Percentiles rank a stretch among this genome's conserved stretches.
Evolutionary conservation across 768 basidiomycete species (phyloP).

Genomic region (Lactarius tabidus): DNA sequence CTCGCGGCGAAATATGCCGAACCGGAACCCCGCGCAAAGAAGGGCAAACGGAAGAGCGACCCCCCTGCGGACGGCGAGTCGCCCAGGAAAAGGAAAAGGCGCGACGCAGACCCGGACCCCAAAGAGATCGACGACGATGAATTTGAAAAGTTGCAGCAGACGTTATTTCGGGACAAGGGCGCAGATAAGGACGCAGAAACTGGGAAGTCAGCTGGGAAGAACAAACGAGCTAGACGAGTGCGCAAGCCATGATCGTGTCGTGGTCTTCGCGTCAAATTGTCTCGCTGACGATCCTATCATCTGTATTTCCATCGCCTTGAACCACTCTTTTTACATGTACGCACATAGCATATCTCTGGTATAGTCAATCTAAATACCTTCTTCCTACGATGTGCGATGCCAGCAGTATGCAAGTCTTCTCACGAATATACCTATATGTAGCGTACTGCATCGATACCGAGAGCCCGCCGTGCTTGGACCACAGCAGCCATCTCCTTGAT

Average conservation of each 20-base stretch:
- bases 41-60: slow-evolving; percentile 42
- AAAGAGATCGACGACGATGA: slow-evolving; percentile 66
- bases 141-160: slow-evolving; percentile 57
- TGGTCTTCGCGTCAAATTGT: neutral
- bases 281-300: neutral
- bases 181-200: slow-evolving; percentile 31
- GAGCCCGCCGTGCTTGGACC: slow-evolving; percentile 73
- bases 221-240: slow-evolving; percentile 14
- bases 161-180: slow-evolving; percentile 45
- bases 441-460: slow-evolving; percentile 80
- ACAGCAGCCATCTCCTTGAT: slow-evolving; percentile 90
- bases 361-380: slow-evolving; percentile 6
- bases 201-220: slow-evolving; percentile 17
- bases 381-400: neutral
- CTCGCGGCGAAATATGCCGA: slow-evolving; percentile 72
- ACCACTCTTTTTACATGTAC: slow-evolving; percentile 7
- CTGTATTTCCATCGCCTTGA: neutral
- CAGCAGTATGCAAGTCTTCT: neutral
- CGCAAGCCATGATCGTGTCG: slow-evolving; percentile 8
- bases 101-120: slow-evolving; percentile 35
- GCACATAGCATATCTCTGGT: slow-evolving; percentile 6
- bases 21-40: slow-evolving; percentile 40
- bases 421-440: slow-evolving; percentile 47
- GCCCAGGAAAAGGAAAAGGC: slow-evolving; percentile 46
- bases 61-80: slow-evolving; percentile 37